Conservation (phyloP, 1,284 basidiomycete genomes). For the Apiotrichum porosum region DNA sequence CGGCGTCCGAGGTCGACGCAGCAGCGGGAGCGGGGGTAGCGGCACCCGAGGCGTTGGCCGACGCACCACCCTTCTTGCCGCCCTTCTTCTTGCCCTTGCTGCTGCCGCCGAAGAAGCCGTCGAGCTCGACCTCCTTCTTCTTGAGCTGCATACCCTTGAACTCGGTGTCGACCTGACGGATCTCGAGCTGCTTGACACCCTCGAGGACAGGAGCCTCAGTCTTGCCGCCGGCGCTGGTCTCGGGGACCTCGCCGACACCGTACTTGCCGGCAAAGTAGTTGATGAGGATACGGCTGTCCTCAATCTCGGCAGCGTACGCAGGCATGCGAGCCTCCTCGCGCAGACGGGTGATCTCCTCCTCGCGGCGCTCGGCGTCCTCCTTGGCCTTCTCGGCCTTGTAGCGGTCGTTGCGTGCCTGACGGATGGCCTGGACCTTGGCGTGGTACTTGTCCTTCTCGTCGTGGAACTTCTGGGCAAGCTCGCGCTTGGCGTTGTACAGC, state of each 20-base stretch:
- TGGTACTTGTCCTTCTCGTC: slow-evolving; percentile 77
- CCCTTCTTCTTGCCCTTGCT: slow-evolving; percentile 62
- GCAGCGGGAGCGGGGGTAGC: slow-evolving; percentile 25
- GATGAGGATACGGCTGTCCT: slow-evolving; percentile 74
- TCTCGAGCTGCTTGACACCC: slow-evolving; percentile 76
- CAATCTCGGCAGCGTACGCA: slow-evolving; percentile 88
- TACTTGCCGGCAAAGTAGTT: slow-evolving; percentile 78
- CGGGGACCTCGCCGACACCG: slow-evolving; percentile 47
- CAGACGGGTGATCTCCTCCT: slow-evolving; percentile 72
- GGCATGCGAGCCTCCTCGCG: slow-evolving; percentile 88
- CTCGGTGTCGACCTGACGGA: slow-evolving; percentile 65
- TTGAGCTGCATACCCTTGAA: slow-evolving; percentile 68
- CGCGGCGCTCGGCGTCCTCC: slow-evolving; percentile 76
- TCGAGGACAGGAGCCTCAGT: slow-evolving; percentile 49
- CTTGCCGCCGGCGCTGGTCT: slow-evolving; percentile 30
- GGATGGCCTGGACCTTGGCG: slow-evolving; percentile 68
- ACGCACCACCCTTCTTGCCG: slow-evolving; percentile 56
- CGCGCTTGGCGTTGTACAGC: slow-evolving; percentile 74
- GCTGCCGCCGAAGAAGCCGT: slow-evolving; percentile 74
- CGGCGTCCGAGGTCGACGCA: slow-evolving; percentile 40
- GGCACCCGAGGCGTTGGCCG: slow-evolving; percentile 19
- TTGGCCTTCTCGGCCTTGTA: slow-evolving; percentile 73
- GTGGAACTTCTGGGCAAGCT: slow-evolving; percentile 63
- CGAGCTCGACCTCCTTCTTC: slow-evolving; percentile 86
- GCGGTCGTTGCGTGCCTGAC: slow-evolving; percentile 74